Evolutionary conservation across 495 filamentous ascomycete genomes (phyloP), one percentile per base, ranked within the genome.

Genomic region (Chaetomium fimeti): DNA sequence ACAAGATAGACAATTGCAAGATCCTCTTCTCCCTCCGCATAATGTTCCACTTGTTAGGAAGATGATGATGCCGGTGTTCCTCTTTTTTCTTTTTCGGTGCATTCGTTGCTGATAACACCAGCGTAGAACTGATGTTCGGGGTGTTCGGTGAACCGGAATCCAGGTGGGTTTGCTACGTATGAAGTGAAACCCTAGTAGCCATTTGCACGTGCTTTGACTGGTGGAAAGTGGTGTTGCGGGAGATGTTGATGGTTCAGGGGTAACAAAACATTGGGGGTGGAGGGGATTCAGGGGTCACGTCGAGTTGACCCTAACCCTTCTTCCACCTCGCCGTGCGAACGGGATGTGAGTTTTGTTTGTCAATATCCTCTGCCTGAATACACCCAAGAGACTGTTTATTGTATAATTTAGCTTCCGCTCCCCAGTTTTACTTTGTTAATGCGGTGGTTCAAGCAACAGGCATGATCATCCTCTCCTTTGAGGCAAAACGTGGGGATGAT

Each of bases 1-100:
- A 63, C 61, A 57, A 63, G 43, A 51, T 57, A 63, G 45, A 40
- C 53, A 49, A 58, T 52, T 57, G 32, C 49, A 6, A 61, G 2
- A 40, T 22, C 40, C 48, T 52, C 6, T 51, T 61, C 18, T 42
- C 48, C 36, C 60, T 61, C 22, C 42, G 24, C 47, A 18, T 7
- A 12, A 5, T 49, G 40, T 18, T 22, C n/a, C 12, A 11, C 22
- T 2, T 52, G 9, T 27, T 1, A 24, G n/a, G 47, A 59, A 43
- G 45, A n/a, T 5, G 9, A 20, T 49, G 45, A 0, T 27, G 57
- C 11, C 20, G 32, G 12, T 40, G 20, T 49, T 49, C 24, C 5
- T 11, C 45, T 20, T 3, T 4, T 4, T 49, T 24, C 2, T 13
- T n/a, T n/a, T n/a, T n/a, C n/a, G 16, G 42, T 45, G 16, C 11